phyloP scores from a whole-genome alignment of 2,329 filamentous ascomycete species.

The Arthrinium phaeospermum region DNA sequence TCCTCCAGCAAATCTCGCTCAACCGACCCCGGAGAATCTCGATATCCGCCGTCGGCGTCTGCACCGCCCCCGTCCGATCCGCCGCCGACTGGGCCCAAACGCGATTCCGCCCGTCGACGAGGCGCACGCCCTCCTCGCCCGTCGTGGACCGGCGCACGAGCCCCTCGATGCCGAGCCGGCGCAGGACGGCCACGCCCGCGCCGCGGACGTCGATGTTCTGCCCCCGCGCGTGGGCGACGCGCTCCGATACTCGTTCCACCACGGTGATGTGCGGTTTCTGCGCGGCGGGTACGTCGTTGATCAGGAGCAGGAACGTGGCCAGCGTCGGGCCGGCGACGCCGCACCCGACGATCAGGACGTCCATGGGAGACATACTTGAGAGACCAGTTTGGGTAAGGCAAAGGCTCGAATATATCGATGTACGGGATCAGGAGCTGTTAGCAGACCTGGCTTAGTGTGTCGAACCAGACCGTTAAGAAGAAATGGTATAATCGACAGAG shows the following conservation, averaged over 20 bases:
- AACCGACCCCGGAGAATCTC: slow-evolving; percentile 44
- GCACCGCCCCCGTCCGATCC: slow-evolving; percentile 36
- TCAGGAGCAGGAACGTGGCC: slow-evolving; percentile 48
- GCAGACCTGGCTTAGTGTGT: neutral
- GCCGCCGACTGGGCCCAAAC: slow-evolving; percentile 35
- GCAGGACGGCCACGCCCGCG: slow-evolving; percentile 46
- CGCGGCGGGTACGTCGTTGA: slow-evolving; percentile 27
- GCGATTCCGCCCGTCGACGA: slow-evolving; percentile 41
- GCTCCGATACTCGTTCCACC: slow-evolving; percentile 46
- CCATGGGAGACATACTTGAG: slow-evolving; percentile 36
- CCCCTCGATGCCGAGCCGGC: slow-evolving; percentile 44
- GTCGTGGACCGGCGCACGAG: slow-evolving; percentile 42
- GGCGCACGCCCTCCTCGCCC: slow-evolving; percentile 45
- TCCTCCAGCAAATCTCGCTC: slow-evolving; percentile 39
- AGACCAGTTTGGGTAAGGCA: neutral
- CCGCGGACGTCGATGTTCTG: slow-evolving; percentile 52
- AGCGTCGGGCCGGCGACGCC: slow-evolving; percentile 48
- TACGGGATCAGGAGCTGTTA: neutral
- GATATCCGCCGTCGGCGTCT: slow-evolving; percentile 42
- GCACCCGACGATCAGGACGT: slow-evolving; percentile 45
- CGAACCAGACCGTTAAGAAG: neutral
- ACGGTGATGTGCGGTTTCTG: slow-evolving; percentile 44
- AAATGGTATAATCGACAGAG: neutral
- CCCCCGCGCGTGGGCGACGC: slow-evolving; percentile 41
- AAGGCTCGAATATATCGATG: neutral